Base-by-base conservation (phyloP, 306 rosid genomes). In the Casuarina equisetifolia region DNA sequence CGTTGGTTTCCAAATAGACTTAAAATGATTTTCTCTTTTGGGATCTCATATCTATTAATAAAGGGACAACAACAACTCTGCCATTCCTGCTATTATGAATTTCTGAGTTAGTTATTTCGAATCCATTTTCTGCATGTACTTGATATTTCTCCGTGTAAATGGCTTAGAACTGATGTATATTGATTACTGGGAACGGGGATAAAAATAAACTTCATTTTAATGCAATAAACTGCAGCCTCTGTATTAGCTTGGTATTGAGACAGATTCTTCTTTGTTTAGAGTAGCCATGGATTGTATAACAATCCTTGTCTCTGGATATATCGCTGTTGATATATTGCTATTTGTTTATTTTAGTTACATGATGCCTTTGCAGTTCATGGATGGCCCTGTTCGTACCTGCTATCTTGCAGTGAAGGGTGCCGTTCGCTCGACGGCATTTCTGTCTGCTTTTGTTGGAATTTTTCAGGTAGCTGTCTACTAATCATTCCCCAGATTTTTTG, bases 361-460 rank as follows among this genome's bases (percentile, higher is more conserved):
- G 36, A 45, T 84, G 78, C 6, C 78, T 76, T 82, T 80, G 46
- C 88, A 92, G 98, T 94, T 94, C 90, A 85, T 89, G 83, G 90
- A 72, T 74, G 83, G 91, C 69, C 98, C 97, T 68, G 89, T 86
- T 79, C 95, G 90, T 72, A 94, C 93, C 78, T 92, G 90, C 82
- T 82, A 91, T 89, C 61, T 87, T 74, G 95, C 98, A 54, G 46
- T 89, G 76, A 92, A 86, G 81, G 95, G 90, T 10, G 90, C 89
- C 66, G 95, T 90, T 78, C 95, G 97, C 44, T 95, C 98, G 0
- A 95, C 97, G 61, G 5, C 95, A 45, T 95, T 95, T 81, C 92
- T 95, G 85, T 92, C 98, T 76, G 97, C 97, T 61, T 95, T 91
- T 74, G 98, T 95, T 49, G 96, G 98, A 68, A 89, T 92, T 79